Base-by-base conservation (phyloP, 148 eudicot genomes). In the Silene latifolia region DNA sequence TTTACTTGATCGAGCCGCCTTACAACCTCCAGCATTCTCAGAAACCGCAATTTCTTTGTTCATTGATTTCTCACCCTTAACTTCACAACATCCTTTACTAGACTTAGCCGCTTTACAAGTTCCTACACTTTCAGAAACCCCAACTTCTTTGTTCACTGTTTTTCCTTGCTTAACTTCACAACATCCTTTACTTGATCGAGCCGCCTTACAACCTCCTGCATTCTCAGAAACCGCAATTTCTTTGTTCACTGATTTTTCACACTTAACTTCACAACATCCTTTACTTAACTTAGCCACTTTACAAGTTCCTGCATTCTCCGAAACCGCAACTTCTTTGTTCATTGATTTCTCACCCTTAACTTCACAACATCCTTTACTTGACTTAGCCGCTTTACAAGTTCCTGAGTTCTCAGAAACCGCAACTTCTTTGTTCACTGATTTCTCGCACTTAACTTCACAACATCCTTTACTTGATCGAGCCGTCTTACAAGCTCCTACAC, bases 231-330 rank as follows among this genome's bases (percentile, higher is more conserved):
- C 23, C 17, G 13, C 47, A 12, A 5, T 63, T 4, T 44, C 71
- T 8, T 32, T 20, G n/a, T 35, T 59, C 9, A n/a, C 24, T 23
- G 72, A 59, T 11, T 21, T 53, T 24, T 23, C 65, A 63, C 72
- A 72, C 46, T 73, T 67, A 5, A 11, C 66, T 7, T 62, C 68
- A 8, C 80, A 80, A 13, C 80, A 80, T 14, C 71, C 73, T 21
- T 51, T 62, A 17, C 20, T 72, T 11, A 57, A n/a, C 13, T 42
- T 29, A 35, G 32, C 44, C 12, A 9, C 67, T 68, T 71, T 57
- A 57, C 58, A 67, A 54, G 3, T 1, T 23, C 19, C 53, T 19
- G 0, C 24, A 65, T 58, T 27, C 8, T 67, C 62, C n/a, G 35
- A 51, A n/a, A 10, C 21, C 15, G 13, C 47, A 7, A 9, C 70